Evolutionary conservation across 1,284 basidiomycete species (phyloP), one percentile per base, ranked within the genome.

Genomic region (Rhodotorula sp.): DNA sequence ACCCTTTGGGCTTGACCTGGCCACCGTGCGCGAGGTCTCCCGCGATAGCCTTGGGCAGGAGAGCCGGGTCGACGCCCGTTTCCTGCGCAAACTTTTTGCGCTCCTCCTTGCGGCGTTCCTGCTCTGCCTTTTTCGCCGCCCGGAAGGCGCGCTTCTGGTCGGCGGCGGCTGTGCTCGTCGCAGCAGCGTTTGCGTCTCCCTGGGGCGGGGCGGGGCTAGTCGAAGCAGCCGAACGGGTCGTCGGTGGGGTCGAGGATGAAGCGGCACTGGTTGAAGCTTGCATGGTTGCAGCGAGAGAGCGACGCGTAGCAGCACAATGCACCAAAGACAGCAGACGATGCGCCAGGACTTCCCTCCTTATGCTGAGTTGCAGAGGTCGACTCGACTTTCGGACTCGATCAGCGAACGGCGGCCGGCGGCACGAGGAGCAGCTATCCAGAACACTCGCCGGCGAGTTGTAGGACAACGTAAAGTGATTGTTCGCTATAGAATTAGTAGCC

Each of bases 121-220:
- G 70, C 58, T 72, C 70, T 31, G 67, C 67, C 29, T 72, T 72
- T 43, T 72, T 68, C n/a, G 48, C 31, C 1, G 70, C 70, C 20
- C 70, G 67, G 34, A 66, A 47, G 14, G 58, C 56, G 5, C 70
- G 64, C 39, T 72, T 72, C 31, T 56, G n/a, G 43, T 72, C 70
- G 5, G 70, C 70, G 12, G 20, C 57, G 8, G 21, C 49, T 2
- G 58, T 1, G 7, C 26, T 18, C 46, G 56, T 20, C 1, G 52
- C 3, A 12, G 58, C 34, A 15, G 68, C n/a, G 29, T 3, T 5
- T 15, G 65, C 20, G 34, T 57, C 26, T 3, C 56, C n/a, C 34
- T 51, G 2, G 15, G 29, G 16, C 20, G 48, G 21, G 8, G 29
- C 31, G 49, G 46, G 3, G 1, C 34, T 6, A 23, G 18, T 62